These are phyloP conservation scores for Pichia sp. DNA, from an alignment of 1,139 yeast species.

Conservation along the genomic window DNA sequence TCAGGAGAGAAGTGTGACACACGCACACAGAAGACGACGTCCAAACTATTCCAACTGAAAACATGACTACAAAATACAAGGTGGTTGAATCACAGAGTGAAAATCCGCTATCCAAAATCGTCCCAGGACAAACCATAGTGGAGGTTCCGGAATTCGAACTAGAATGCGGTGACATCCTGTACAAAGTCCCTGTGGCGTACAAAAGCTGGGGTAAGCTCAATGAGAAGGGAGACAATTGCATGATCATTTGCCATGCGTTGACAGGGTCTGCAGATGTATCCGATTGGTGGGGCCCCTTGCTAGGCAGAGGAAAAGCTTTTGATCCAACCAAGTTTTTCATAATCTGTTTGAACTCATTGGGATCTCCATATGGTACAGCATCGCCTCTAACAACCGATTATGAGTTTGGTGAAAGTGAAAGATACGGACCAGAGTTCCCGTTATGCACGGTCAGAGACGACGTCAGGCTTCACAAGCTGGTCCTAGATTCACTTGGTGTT, in stretches of 20 bases:
- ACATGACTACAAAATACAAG: slow-evolving; percentile 19
- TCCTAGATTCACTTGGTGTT: slow-evolving; percentile 67
- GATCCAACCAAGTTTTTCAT: slow-evolving; percentile 86
- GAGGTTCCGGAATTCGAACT: slow-evolving; percentile 70
- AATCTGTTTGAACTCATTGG: slow-evolving; percentile 82
- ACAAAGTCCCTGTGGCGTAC: slow-evolving; percentile 84
- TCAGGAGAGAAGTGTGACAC: neutral
- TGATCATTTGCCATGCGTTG: slow-evolving; percentile 89
- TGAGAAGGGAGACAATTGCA: slow-evolving; percentile 59
- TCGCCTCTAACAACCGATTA: slow-evolving; percentile 81
- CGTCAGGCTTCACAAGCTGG: slow-evolving; percentile 69
- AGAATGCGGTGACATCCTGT: slow-evolving; percentile 77
- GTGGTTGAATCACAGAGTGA: slow-evolving; percentile 40
- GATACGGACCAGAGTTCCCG: slow-evolving; percentile 94
- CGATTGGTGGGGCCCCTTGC: slow-evolving; percentile 98
- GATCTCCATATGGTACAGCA: slow-evolving; percentile 95
- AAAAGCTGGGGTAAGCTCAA: slow-evolving; percentile 92
- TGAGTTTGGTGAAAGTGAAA: slow-evolving; percentile 58
- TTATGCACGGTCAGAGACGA: slow-evolving; percentile 90
- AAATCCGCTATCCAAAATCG: slow-evolving; percentile 71
- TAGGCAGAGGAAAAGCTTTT: slow-evolving; percentile 83
- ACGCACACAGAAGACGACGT: too few species aligned
- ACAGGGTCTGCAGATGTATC: slow-evolving; percentile 94
- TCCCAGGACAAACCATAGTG: slow-evolving; percentile 75
- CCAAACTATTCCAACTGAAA: neutral